Base-by-base conservation (phyloP, 805 yeast genomes). In the Yamadazyma nakazawae region DNA sequence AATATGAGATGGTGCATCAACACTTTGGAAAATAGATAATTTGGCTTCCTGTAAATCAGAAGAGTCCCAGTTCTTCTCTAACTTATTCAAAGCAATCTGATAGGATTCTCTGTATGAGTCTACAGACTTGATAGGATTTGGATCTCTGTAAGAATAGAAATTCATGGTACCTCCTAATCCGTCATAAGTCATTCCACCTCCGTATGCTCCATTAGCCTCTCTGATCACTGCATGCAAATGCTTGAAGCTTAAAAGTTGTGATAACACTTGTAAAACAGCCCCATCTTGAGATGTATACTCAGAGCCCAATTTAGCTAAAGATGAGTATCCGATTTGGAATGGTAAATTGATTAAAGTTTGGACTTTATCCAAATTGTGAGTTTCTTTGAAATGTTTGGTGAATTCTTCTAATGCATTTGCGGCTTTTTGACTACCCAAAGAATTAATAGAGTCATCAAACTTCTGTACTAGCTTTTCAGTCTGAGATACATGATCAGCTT, bases 171-270 rank as follows among this genome's bases (percentile, higher is more conserved):
- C 98, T 42, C 86, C 88, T 18, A 88, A 61, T 0, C 92, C 89
- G 61, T 84, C 87, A 62, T 84, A 94, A 7, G 79, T 68, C 4
- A 96, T 86, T 3, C 99, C 99, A 5, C 96, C 98, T 7, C 99
- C 99, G 61, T 94, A 94, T 0, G 99, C 99, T 49, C 99, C 99
- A 47, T 96, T 96, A 58, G 92, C 82, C 61, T 94, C 99, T 54
- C 99, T 79, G 34, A 94, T 82, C 53, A 90, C 96, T 11, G 88
- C 79, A 64, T 94, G 99, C 41, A 94, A 70, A 54, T 87, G 80
- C 59, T 86, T 88, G 66, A 85, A 91, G 0, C 96, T 84, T 54
- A 90, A 64, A 48, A 94, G 63, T 55, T 85, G 91, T 1, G 97
- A 77, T 40, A 94, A 72, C 0, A 94, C 80, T 64, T 88, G 96